These are phyloP conservation scores for Entomortierella chlamydospora DNA, from an alignment of 192 early-diverging fungal species.

Conservation along the genomic window DNA sequence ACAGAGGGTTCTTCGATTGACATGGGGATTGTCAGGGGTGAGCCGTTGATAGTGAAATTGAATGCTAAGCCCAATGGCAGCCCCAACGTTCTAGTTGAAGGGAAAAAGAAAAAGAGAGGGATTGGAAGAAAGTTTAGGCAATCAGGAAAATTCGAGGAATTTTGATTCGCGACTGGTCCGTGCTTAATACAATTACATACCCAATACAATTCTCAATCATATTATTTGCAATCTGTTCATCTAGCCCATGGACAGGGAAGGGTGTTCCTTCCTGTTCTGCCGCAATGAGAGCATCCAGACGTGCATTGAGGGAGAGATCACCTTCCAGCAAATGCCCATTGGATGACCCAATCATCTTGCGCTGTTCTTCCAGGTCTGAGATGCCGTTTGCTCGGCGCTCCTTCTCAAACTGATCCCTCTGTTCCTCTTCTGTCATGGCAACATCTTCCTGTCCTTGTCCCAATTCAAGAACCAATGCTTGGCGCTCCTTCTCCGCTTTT, in stretches of 20 bases:
- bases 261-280: conserved; percentile 28
- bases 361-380: conserved; percentile 33
- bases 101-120: not conserved
- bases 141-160: not conserved
- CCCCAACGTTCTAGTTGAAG: conserved; percentile 65
- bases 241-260: conserved; percentile 72
- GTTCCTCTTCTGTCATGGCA: conserved; percentile 38
- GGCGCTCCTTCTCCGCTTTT: conserved; percentile 14
- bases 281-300: conserved; percentile 44
- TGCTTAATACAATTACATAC: conserved; percentile 31
- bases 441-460: conserved; percentile 32
- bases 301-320: conserved; percentile 48
- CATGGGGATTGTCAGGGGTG: conserved; percentile 75
- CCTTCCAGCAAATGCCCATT: conserved; percentile 30
- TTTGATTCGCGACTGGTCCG: conserved; percentile 3
- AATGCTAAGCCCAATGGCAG: conserved; percentile 78
- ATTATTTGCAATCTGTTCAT: conserved; percentile 76
- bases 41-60: conserved; percentile 77
- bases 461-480: conserved; percentile 29
- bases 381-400: conserved; percentile 29
- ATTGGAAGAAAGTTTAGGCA: not conserved
- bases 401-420: conserved; percentile 32
- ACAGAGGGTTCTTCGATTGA: conserved; percentile 84
- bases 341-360: conserved; percentile 46
- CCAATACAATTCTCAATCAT: conserved; percentile 86